Evolutionary conservation across 441 rosid genomes (phyloP).

Genomic region (Melastoma candidum): DNA sequence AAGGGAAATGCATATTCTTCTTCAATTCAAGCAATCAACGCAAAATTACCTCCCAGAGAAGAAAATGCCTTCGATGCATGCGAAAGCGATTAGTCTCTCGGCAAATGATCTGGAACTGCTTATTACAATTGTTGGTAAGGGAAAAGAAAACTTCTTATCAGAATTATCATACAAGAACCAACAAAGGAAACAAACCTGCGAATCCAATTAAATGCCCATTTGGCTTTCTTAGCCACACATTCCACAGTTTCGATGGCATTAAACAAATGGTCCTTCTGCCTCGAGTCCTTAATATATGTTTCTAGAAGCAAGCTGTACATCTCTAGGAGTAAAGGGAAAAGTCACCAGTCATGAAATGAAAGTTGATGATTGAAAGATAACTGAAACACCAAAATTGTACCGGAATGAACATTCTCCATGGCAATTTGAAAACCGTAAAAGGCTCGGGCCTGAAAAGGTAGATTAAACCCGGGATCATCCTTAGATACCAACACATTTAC

Average conservation of each 20-base stretch:
- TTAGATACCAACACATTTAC: no score
- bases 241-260: slow-evolving; percentile 79
- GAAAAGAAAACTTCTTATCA: background rate
- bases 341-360: background rate
- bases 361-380: background rate
- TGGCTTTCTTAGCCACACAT: slow-evolving; percentile 68
- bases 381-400: slow-evolving; percentile 32
- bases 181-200: slow-evolving; percentile 31
- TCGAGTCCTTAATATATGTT: slow-evolving; percentile 72
- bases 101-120: slow-evolving; percentile 68
- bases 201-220: slow-evolving; percentile 85
- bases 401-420: slow-evolving; percentile 93
- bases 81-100: slow-evolving; percentile 79
- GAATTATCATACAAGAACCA: background rate
- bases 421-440: slow-evolving; percentile 92
- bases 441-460: slow-evolving; percentile 62
- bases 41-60: slow-evolving; percentile 77
- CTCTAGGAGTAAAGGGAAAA: slow-evolving; percentile 29
- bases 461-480: no score
- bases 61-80: slow-evolving; percentile 86
- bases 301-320: slow-evolving; percentile 92
- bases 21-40: no score
- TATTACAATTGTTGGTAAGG: background rate
- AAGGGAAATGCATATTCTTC: no score
- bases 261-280: slow-evolving; percentile 75